These are phyloP conservation scores for Erodium texanum DNA, from an alignment of 441 rosid species.

Conservation along the genomic window DNA sequence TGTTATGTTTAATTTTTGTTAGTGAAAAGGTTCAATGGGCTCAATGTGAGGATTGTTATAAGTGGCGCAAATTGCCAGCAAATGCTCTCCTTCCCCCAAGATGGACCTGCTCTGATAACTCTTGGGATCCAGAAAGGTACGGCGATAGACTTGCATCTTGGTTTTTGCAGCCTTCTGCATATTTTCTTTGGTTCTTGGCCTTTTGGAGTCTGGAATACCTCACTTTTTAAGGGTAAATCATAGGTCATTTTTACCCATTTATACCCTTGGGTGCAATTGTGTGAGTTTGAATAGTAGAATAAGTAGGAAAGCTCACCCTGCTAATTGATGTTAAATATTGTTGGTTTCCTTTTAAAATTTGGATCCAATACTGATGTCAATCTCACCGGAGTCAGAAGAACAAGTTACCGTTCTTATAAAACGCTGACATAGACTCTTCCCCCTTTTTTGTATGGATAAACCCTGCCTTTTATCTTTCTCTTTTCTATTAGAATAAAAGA, in stretches of 20 bases:
- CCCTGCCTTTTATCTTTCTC: background rate
- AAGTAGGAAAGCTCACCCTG: background rate
- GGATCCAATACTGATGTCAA: background rate
- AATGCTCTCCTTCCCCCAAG: slow-evolving; percentile 56
- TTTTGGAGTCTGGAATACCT: background rate
- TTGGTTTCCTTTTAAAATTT: background rate
- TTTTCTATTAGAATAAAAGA: background rate
- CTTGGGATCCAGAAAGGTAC: slow-evolving; percentile 72
- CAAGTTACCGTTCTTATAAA: background rate
- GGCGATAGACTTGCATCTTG: slow-evolving; percentile 8
- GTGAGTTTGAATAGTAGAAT: background rate
- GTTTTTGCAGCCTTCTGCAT: background rate
- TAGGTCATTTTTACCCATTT: background rate
- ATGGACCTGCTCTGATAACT: slow-evolving; percentile 59
- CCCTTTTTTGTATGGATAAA: background rate
- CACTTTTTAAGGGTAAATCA: background rate
- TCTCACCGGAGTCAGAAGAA: background rate
- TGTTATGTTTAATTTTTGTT: slow-evolving; percentile 15
- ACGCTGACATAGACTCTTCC: background rate
- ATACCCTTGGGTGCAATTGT: background rate
- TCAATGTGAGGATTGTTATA: slow-evolving; percentile 68
- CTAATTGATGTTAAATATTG: background rate
- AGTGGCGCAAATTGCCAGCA: slow-evolving; percentile 71
- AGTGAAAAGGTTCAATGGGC: slow-evolving; percentile 66
- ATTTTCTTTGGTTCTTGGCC: background rate